Conservation (phyloP, 768 basidiomycete species). For the Chlorophyllum brunneum region DNA sequence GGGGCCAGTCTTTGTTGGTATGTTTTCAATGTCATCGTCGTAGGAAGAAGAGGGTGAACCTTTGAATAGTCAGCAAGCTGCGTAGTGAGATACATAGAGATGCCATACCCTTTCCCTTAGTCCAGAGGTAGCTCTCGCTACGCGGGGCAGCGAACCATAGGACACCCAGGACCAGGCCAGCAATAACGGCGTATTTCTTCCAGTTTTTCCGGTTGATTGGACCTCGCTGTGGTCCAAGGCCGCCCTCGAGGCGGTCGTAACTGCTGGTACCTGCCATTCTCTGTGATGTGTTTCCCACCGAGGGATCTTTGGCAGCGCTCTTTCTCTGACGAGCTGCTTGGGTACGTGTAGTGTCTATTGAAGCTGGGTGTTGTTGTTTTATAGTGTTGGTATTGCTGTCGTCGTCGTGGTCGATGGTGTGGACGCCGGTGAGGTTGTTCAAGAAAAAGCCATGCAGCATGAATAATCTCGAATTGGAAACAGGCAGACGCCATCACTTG, state of each 20-base stretch:
- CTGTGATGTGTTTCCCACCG: background rate
- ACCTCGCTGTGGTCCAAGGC: constrained; percentile 46
- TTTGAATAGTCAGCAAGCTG: constrained; percentile 9
- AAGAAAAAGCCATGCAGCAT: constrained; percentile 11
- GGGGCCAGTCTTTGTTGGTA: constrained; percentile 5
- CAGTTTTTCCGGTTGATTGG: constrained; percentile 38
- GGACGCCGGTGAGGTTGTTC: background rate
- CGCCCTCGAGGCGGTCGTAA: constrained; percentile 62
- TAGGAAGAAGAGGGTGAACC: constrained; percentile 1
- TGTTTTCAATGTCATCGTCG: constrained; percentile 1
- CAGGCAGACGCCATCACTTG: constrained; percentile 1
- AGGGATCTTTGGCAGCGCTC: background rate
- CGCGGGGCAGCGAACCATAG: constrained; percentile 69
- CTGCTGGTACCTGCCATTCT: constrained; percentile 21
- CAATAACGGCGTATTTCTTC: constrained; percentile 67
- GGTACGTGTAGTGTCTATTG: background rate
- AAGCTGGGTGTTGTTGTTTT: background rate
- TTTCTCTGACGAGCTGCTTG: background rate
- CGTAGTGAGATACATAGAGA: constrained; percentile 17
- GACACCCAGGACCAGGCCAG: constrained; percentile 49
- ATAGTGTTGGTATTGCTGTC: background rate
- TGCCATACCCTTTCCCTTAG: constrained; percentile 18
- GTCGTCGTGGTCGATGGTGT: background rate
- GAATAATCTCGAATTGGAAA: background rate
- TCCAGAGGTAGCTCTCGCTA: constrained; percentile 16